Conservation (phyloP, 2,329 filamentous ascomycete species). For the Blastomyces parvus region DNA sequence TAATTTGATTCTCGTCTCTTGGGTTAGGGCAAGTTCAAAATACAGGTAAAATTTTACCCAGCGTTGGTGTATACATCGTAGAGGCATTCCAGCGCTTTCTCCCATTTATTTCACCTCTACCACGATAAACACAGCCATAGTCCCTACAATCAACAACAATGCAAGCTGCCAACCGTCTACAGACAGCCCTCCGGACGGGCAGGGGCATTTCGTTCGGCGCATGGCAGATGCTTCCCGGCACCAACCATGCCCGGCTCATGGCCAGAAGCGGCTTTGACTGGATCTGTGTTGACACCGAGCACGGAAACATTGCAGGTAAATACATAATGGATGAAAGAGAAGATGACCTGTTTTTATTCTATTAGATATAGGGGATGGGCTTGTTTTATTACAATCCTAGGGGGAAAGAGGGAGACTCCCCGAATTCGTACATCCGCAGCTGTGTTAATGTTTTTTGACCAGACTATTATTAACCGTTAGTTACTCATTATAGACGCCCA, state of each 20-base stretch:
- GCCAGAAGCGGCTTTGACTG: conserved; percentile 46
- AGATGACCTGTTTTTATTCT: background rate
- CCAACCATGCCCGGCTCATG: conserved; percentile 46
- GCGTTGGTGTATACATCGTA: too few species aligned
- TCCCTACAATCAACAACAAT: conserved; percentile 24
- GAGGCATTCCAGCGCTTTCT: too few species aligned
- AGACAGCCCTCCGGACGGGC: conserved; percentile 42
- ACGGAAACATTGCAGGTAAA: conserved; percentile 47
- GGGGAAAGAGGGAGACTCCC: background rate
- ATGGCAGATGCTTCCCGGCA: conserved; percentile 50
- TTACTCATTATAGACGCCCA: conserved; percentile 30
- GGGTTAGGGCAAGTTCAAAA: too few species aligned
- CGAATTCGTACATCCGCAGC: background rate
- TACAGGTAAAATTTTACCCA: too few species aligned
- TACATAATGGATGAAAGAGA: background rate
- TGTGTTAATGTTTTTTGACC: background rate
- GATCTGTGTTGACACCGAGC: conserved; percentile 47
- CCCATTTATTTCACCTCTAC: background rate
- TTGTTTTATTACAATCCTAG: background rate
- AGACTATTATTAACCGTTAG: background rate
- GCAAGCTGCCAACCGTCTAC: conserved; percentile 47
- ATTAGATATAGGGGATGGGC: background rate
- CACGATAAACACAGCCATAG: background rate
- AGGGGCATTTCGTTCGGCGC: conserved; percentile 43
- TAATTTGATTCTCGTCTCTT: too few species aligned